These are phyloP conservation scores for Lachnellula suecica DNA, from an alignment of 2,329 filamentous ascomycete genomes.

Conservation along the genomic window DNA sequence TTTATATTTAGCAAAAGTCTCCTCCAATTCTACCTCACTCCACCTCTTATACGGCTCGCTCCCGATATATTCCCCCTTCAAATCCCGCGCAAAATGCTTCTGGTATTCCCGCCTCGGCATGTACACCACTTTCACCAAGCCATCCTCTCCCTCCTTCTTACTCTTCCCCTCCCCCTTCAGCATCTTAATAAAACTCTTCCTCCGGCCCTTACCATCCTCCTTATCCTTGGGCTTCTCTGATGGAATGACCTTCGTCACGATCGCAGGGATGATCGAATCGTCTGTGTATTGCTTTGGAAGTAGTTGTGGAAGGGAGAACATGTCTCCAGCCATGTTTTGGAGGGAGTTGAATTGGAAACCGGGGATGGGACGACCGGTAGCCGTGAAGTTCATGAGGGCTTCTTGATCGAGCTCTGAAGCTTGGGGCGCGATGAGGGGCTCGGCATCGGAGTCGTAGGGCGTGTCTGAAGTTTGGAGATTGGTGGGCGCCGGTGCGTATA, in stretches of 20 bases:
- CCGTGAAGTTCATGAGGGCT: conserved; percentile 23
- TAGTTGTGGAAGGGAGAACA: conserved; percentile 24
- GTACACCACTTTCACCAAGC: conserved; percentile 27
- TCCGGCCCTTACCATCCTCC: neutral
- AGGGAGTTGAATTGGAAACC: conserved; percentile 12
- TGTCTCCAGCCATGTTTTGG: conserved; percentile 14
- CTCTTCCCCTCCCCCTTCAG: conserved; percentile 11
- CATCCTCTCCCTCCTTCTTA: conserved; percentile 8
- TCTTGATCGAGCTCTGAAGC: conserved; percentile 12
- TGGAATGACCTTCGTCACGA: conserved; percentile 20
- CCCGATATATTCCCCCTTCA: conserved; percentile 28
- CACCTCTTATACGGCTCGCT: conserved; percentile 29
- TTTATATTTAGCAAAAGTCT: conserved; percentile 25
- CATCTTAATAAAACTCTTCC: conserved; percentile 9
- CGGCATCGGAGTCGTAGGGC: conserved; percentile 25
- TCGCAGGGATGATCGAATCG: conserved; percentile 32
- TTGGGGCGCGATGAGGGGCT: conserved; percentile 22
- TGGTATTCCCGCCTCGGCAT: conserved; percentile 32
- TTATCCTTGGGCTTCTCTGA: conserved; percentile 3
- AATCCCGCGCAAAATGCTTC: conserved; percentile 31
- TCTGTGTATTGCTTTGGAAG: conserved; percentile 28
- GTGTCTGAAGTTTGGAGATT: neutral
- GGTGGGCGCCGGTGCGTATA: conserved; percentile 7
- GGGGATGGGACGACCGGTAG: conserved; percentile 26
- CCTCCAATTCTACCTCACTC: conserved; percentile 32